Evolutionary conservation across 805 yeast genomes (phyloP), one percentile per base, ranked within the genome.

Genomic region (Pichia scutulata): DNA sequence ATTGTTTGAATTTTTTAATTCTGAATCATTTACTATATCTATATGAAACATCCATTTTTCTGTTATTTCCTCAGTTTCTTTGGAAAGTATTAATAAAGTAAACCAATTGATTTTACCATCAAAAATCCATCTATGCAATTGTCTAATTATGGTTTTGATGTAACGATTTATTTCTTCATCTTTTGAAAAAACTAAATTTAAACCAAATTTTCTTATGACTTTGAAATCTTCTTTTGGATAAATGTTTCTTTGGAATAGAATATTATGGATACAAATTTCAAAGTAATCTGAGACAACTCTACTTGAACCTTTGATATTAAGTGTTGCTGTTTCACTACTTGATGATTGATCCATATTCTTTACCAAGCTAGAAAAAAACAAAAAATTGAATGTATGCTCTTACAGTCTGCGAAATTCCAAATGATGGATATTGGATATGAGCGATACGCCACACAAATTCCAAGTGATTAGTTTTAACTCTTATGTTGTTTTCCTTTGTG

Each of bases 41-140:
- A 89, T 70, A 55, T 80, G 78, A 60, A 90, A 90, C 60, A 87
- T 87, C 98, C 98, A 90, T 48, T 88, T 70, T 64, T 90, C 98
- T 2, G 83, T 82, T 2, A 75, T 77, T 33, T 84, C 89, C 0
- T 80, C 81, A 0, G 81, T 72, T 40, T 79, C 81, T 56, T 82
- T 83, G 26, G 83, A 76, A 1, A 89, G 70, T n/a, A 89, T 81
- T 10, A 81, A 90, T 36, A 92, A 72, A 2, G 86, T 82, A 39
- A 90, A 67, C 55, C 80, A 78, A 23, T 82, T 75, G 33, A 92
- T 79, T 51, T 78, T 77, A 12, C 84, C 86, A 0, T 82, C 79
- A 46, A 78, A 73, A 1, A 89, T 74, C 97, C 96, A 89, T 55
- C 72, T 69, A 52, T 80, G 81, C 19, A 88, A 71, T 61, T 88